A percentile compares a stretch with the other conserved stretches of the same genome.
Conservation (phyloP, 345 rosid species). For the Salix brachista region DNA sequence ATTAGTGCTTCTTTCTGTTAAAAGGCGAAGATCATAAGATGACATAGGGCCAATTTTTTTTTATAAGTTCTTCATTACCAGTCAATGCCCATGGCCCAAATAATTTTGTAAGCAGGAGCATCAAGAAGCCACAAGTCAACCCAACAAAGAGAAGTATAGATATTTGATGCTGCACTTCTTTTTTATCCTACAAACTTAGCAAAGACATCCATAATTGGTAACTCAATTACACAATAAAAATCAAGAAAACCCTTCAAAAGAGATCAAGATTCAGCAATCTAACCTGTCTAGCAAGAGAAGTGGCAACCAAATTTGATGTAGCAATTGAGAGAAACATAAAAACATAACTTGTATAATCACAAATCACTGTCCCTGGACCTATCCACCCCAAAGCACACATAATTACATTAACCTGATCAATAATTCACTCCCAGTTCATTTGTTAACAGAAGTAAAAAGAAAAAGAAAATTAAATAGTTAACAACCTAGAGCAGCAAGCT, state of each 20-base stretch:
- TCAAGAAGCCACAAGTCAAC: slow-evolving; percentile 60
- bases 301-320: slow-evolving; percentile 53
- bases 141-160: slow-evolving; percentile 65
- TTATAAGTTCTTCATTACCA: slow-evolving; percentile 37
- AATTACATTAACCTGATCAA: background rate
- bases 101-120: slow-evolving; percentile 72
- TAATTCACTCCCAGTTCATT: background rate
- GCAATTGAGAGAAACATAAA: slow-evolving; percentile 57
- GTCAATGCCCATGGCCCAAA: slow-evolving; percentile 66
- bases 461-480: background rate
- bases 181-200: slow-evolving; percentile 42
- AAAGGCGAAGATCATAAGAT: background rate
- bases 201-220: background rate
- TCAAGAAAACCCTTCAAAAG: background rate
- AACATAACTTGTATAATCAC: slow-evolving; percentile 40
- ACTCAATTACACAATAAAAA: background rate
- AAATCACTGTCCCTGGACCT: slow-evolving; percentile 52
- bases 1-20: background rate
- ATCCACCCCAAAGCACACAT: slow-evolving; percentile 7
- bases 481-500: slow-evolving; percentile 82
- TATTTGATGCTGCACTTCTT: slow-evolving; percentile 72
- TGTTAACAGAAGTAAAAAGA: no score
- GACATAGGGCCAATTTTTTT: background rate
- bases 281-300: slow-evolving; percentile 44
- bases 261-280: background rate